phyloP scores from a whole-genome alignment of 2,329 filamentous ascomycete species.

The Fusarium proliferatum region DNA sequence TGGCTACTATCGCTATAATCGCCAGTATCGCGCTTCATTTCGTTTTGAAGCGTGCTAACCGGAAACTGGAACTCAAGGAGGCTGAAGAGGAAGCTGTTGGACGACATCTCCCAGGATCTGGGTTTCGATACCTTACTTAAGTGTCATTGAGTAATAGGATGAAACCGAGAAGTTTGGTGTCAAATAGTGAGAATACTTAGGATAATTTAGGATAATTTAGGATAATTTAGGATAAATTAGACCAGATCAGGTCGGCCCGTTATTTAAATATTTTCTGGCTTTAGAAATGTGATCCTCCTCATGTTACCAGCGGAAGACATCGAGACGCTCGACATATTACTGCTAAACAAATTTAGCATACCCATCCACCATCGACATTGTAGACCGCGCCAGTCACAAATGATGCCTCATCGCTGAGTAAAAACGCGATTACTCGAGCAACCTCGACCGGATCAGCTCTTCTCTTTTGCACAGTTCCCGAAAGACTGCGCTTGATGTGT shows the following conservation, averaged over 20 bases:
- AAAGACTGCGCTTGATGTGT: constrained; percentile 16
- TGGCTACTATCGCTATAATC: background rate
- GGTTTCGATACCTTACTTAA: background rate
- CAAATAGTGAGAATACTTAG: accelerated
- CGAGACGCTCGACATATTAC: accelerated
- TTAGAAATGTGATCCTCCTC: accelerated
- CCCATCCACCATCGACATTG: constrained; percentile 54
- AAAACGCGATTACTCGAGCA: constrained; percentile 33
- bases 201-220: background rate
- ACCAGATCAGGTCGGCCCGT: no score
- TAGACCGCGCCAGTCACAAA: constrained; percentile 48
- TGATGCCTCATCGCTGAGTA: constrained; percentile 40
- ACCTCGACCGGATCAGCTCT: constrained; percentile 18
- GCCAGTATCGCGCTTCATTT: background rate
- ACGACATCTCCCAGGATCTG: background rate
- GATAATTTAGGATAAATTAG: background rate
- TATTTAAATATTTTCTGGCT: accelerated
- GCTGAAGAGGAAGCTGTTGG: background rate
- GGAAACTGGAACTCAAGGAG: background rate
- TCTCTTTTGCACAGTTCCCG: constrained; percentile 28
- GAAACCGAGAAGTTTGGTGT: accelerated
- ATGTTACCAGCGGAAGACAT: accelerated
- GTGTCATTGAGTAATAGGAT: background rate
- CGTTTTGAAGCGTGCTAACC: background rate
- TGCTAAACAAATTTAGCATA: constrained; percentile 11